Percentiles rank a stretch among this genome's conserved stretches.
phyloP scores from a whole-genome alignment of 495 filamentous ascomycete species.

The Lophiotrema nucula region DNA sequence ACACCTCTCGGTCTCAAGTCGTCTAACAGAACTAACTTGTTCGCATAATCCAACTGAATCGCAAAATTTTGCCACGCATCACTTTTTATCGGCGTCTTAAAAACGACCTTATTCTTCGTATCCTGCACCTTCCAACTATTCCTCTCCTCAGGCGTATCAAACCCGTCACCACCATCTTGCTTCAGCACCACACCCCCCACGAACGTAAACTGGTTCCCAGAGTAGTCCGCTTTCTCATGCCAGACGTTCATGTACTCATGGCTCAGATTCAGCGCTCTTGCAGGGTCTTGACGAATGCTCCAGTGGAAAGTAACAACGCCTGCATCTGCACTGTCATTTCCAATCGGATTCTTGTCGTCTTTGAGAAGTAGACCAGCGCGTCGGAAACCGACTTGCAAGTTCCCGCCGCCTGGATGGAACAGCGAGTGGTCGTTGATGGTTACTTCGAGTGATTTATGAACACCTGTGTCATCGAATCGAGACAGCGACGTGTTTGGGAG shows the following conservation, averaged over 20 bases:
- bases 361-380: conserved; percentile 21
- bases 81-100: neutral
- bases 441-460: conserved; percentile 19
- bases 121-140: conserved; percentile 17
- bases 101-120: conserved; percentile 18
- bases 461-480: conserved; percentile 6
- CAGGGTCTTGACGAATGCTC: conserved; percentile 19
- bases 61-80: conserved; percentile 28
- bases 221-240: conserved; percentile 25
- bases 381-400: conserved; percentile 24
- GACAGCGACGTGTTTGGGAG: neutral
- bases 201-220: conserved; percentile 24
- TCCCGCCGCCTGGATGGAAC: conserved; percentile 1
- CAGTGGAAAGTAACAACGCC: conserved; percentile 29
- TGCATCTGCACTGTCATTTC: conserved; percentile 15
- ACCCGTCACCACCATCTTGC: conserved; percentile 17
- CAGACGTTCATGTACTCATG: conserved; percentile 34
- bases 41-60: conserved; percentile 21
- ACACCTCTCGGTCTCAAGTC: neutral
- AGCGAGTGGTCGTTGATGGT: conserved; percentile 25
- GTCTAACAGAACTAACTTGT: conserved; percentile 11
- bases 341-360: conserved; percentile 13
- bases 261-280: conserved; percentile 13
- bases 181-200: conserved; percentile 10
- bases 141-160: conserved; percentile 2